phyloP scores from a whole-genome alignment of 1,139 yeast genomes.

The Nakaseomyces uthaithaninus region DNA sequence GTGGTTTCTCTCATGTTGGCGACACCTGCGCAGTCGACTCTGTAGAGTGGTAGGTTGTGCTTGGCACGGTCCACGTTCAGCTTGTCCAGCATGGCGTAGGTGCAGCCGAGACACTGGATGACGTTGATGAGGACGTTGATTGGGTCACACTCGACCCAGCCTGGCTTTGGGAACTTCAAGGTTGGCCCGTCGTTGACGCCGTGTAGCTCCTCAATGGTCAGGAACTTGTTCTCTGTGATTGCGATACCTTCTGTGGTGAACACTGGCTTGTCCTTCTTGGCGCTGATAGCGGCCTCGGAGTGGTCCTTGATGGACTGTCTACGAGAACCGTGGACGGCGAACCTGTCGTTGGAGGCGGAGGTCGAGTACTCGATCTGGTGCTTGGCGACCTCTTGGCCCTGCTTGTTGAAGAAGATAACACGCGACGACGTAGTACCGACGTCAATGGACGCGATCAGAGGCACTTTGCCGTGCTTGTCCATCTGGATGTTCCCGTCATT shows the following conservation, averaged over 20 bases:
- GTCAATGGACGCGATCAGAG: conserved; percentile 68
- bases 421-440: conserved; percentile 95
- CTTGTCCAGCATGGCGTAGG: conserved; percentile 49
- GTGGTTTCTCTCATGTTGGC: conserved; percentile 97
- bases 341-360: conserved; percentile 45
- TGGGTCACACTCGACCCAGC: conserved; percentile 96
- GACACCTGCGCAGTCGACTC: conserved; percentile 62
- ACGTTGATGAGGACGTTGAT: conserved; percentile 76
- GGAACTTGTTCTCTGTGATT: conserved; percentile 46
- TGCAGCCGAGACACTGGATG: conserved; percentile 63
- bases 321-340: conserved; percentile 25
- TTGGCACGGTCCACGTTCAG: conserved; percentile 45
- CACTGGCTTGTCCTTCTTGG: conserved; percentile 38
- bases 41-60: conserved; percentile 43
- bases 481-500: conserved; percentile 7
- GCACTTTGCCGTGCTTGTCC: conserved; percentile 23
- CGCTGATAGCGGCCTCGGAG: conserved; percentile 1
- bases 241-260: conserved; percentile 72
- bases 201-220: conserved; percentile 50
- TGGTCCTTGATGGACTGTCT: conserved; percentile 24
- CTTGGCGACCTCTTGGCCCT: conserved; percentile 72
- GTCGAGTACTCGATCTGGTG: conserved; percentile 85
- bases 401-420: conserved; percentile 67
- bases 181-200: conserved; percentile 56
- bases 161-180: conserved; percentile 65